A percentile compares a stretch with the other conserved stretches of the same genome.
Conservation (phyloP, 768 basidiomycete species). For the Tylopilus balloui region DNA sequence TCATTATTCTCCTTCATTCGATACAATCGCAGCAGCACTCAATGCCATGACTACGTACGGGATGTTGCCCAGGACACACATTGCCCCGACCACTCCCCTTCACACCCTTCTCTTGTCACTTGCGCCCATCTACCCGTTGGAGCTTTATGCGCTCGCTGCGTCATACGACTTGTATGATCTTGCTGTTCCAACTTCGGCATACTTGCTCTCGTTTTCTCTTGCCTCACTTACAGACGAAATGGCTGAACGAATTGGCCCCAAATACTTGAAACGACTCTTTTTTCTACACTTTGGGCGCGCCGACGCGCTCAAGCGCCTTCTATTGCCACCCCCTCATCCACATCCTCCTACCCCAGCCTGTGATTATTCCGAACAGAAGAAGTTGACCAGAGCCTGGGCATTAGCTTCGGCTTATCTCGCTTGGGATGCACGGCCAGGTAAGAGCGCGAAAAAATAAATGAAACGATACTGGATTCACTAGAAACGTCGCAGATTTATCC, state of each 20-base stretch:
- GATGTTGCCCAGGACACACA: constrained; percentile 43
- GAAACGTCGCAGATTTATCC: constrained; percentile 55
- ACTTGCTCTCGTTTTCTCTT: constrained; percentile 69
- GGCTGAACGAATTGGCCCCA: constrained; percentile 63
- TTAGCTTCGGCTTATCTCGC: constrained; percentile 78
- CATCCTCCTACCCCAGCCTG: constrained; percentile 68
- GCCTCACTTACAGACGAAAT: constrained; percentile 66
- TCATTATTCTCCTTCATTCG: constrained; percentile 68
- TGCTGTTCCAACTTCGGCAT: constrained; percentile 69
- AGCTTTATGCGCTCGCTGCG: constrained; percentile 70
- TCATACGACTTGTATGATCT: constrained; percentile 64
- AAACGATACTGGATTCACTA: constrained; percentile 1
- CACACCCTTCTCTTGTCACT: constrained; percentile 59
- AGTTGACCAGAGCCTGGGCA: constrained; percentile 75
- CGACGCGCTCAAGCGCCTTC: constrained; percentile 75
- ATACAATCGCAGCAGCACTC: constrained; percentile 53
- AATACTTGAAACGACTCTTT: constrained; percentile 77
- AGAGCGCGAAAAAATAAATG: constrained; percentile 19
- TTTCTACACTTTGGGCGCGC: constrained; percentile 80
- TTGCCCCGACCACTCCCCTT: constrained; percentile 51
- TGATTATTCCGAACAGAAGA: constrained; percentile 75
- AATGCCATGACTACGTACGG: constrained; percentile 58
- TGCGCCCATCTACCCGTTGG: constrained; percentile 64
- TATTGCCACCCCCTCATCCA: constrained; percentile 69
- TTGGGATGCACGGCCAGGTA: constrained; percentile 80